A percentile compares a stretch with the other conserved stretches of the same genome.
These are phyloP conservation scores for Puccinia novopanici DNA, from an alignment of 1,284 basidiomycete genomes.

Conservation along the genomic window DNA sequence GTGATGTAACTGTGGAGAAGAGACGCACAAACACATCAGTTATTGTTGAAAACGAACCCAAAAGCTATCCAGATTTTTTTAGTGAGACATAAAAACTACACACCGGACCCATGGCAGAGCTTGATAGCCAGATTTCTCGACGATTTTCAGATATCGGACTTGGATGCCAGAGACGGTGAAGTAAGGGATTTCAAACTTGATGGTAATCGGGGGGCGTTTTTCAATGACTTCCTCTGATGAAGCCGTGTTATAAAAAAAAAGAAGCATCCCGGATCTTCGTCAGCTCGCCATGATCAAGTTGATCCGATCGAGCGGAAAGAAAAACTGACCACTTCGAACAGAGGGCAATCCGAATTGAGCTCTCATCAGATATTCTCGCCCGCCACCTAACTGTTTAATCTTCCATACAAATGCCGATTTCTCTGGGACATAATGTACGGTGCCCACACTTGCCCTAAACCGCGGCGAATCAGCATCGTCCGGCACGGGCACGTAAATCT, in stretches of 20 bases:
- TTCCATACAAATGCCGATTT: conserved; percentile 97
- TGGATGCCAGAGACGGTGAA: conserved; percentile 92
- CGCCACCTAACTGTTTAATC: conserved; percentile 91
- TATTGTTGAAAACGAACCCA: background rate
- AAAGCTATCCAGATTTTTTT: background rate
- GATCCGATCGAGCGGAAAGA: background rate
- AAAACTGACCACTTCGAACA: conserved; percentile 73
- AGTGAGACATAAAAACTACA: conserved; percentile 48
- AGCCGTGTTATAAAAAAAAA: no score
- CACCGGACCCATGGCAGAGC: conserved; percentile 66
- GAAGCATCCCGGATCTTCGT: background rate
- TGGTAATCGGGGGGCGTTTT: conserved; percentile 88
- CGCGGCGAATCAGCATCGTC: conserved; percentile 98
- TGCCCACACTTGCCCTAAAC: conserved; percentile 76
- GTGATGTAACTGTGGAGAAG: conserved; percentile 36
- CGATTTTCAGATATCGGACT: conserved; percentile 93
- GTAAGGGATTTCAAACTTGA: conserved; percentile 97
- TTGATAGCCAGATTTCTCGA: conserved; percentile 90
- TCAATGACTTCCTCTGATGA: conserved; percentile 71
- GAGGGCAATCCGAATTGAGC: conserved; percentile 92
- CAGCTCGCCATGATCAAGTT: background rate
- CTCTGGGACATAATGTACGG: conserved; percentile 90
- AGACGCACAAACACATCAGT: background rate
- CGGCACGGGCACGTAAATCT: conserved; percentile 95
- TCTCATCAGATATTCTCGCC: conserved; percentile 89